A percentile compares a stretch with the other conserved stretches of the same genome.
These are phyloP conservation scores for Gnomoniopsis sp. DNA, from an alignment of 2,329 filamentous ascomycete genomes.

Conservation along the genomic window DNA sequence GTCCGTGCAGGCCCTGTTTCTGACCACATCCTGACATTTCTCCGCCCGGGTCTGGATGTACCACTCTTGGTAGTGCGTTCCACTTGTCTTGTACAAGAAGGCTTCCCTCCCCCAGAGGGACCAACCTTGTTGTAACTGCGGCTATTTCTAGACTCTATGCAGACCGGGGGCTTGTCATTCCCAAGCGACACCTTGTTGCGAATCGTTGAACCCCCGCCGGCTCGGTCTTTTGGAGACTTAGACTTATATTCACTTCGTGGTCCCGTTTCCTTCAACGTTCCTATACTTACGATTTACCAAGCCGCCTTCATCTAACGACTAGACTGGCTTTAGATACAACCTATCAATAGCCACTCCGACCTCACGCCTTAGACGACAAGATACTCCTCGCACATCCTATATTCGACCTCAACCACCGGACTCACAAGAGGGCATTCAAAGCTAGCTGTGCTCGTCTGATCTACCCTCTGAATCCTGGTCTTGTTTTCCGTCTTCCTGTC, in stretches of 20 bases:
- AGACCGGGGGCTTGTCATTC: constrained; percentile 37
- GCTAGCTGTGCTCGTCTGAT: constrained; percentile 4
- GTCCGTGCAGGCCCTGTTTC: constrained; percentile 39
- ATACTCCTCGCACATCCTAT: not conserved
- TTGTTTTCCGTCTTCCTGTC: not conserved
- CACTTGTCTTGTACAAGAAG: constrained; percentile 44
- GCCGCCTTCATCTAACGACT: not conserved
- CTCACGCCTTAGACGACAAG: not conserved
- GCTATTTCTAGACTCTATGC: constrained; percentile 38
- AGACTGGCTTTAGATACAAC: constrained; percentile 5
- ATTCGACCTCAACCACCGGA: not conserved
- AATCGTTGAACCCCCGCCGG: constrained; percentile 38
- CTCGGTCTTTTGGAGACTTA: constrained; percentile 33
- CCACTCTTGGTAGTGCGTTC: constrained; percentile 42
- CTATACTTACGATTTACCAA: not conserved
- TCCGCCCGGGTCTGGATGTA: constrained; percentile 39
- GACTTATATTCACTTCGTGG: constrained; percentile 17
- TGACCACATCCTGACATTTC: constrained; percentile 43
- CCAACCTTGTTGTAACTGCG: constrained; percentile 37
- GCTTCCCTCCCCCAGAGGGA: constrained; percentile 28
- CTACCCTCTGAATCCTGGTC: not conserved
- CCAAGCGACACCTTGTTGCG: constrained; percentile 30
- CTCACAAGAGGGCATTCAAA: not conserved
- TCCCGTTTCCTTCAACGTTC: constrained; percentile 3
- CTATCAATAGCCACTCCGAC: constrained; percentile 10